These are phyloP conservation scores for Cryphonectria naterciae DNA, from an alignment of 2,329 filamentous ascomycete species.

Conservation along the genomic window DNA sequence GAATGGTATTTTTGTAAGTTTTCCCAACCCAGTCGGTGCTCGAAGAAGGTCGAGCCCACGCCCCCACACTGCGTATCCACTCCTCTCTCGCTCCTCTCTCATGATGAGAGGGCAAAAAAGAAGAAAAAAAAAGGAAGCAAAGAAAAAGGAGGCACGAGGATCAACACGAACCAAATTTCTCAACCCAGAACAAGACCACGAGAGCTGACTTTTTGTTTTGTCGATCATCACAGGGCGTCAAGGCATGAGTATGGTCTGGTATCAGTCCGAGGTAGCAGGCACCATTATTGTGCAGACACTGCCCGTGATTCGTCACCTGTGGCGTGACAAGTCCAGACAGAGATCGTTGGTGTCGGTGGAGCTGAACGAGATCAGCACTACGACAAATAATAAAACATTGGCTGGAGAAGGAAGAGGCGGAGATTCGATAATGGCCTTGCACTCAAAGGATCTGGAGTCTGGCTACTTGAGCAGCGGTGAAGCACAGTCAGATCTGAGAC, in stretches of 20 bases:
- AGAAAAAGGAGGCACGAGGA: background rate
- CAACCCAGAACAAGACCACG: background rate
- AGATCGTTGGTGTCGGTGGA: constrained; percentile 38
- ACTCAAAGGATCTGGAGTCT: constrained; percentile 5
- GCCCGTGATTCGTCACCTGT: constrained; percentile 53
- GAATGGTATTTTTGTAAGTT: constrained; percentile 50
- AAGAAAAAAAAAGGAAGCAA: background rate
- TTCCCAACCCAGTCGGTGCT: background rate
- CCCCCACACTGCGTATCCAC: background rate
- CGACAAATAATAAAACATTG: constrained; percentile 1
- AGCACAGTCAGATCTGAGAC: background rate
- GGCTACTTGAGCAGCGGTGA: background rate
- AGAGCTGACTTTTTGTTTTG: constrained; percentile 14
- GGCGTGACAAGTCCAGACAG: constrained; percentile 46
- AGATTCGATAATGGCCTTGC: background rate
- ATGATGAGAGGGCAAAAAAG: background rate
- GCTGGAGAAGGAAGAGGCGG: background rate
- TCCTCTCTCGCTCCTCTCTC: background rate
- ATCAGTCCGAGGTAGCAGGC: constrained; percentile 56
- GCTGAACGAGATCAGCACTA: constrained; percentile 22
- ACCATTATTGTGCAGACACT: constrained; percentile 61
- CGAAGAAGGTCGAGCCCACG: background rate
- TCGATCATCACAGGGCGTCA: constrained; percentile 41
- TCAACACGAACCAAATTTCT: background rate
- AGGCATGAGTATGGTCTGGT: constrained; percentile 51